A percentile compares a stretch with the other conserved stretches of the same genome.
Evolutionary conservation across 805 yeast species (phyloP).

Genomic region (Metschnikowia anglica): DNA sequence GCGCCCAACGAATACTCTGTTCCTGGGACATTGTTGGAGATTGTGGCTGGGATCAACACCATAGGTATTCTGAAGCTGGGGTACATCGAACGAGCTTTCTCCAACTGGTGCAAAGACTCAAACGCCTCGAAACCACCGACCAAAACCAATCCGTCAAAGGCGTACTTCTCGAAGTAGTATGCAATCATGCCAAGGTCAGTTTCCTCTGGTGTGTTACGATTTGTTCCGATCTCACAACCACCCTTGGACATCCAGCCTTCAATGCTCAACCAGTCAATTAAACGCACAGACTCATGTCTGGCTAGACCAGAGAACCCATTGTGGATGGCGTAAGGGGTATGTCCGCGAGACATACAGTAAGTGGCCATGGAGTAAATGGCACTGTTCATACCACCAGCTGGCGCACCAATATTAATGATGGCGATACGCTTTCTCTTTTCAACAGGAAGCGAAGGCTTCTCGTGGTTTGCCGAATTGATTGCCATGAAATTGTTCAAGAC

Average conservation of each 20-base stretch:
- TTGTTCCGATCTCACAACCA: conserved; percentile 97
- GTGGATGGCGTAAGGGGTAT: conserved; percentile 83
- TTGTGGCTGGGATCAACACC: conserved; percentile 76
- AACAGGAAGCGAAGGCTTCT: conserved; percentile 45
- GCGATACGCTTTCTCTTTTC: conserved; percentile 71
- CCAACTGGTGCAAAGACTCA: conserved; percentile 65
- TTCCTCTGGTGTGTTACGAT: conserved; percentile 77
- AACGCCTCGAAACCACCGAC: conserved; percentile 86
- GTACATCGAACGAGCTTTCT: conserved; percentile 56
- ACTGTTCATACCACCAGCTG: conserved; percentile 94
- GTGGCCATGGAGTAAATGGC: conserved; percentile 89
- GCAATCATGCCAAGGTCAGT: conserved; percentile 68
- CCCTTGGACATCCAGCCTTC: conserved; percentile 88
- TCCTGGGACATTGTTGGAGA: conserved; percentile 80
- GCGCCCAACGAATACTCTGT: conserved; percentile 76
- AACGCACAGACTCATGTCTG: conserved; percentile 80
- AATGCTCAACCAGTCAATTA: conserved; percentile 78
- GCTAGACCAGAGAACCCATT: conserved; percentile 93
- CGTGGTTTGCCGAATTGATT: conserved; percentile 40
- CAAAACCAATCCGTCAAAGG: conserved; percentile 67
- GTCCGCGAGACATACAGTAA: conserved; percentile 87
- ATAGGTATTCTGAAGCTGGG: conserved; percentile 77
- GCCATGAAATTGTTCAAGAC: conserved; percentile 62
- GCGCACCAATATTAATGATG: conserved; percentile 92
- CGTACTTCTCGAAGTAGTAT: conserved; percentile 64